Base-by-base conservation (phyloP, 2,329 filamentous ascomycete genomes). In the Pezicula carpinea region DNA sequence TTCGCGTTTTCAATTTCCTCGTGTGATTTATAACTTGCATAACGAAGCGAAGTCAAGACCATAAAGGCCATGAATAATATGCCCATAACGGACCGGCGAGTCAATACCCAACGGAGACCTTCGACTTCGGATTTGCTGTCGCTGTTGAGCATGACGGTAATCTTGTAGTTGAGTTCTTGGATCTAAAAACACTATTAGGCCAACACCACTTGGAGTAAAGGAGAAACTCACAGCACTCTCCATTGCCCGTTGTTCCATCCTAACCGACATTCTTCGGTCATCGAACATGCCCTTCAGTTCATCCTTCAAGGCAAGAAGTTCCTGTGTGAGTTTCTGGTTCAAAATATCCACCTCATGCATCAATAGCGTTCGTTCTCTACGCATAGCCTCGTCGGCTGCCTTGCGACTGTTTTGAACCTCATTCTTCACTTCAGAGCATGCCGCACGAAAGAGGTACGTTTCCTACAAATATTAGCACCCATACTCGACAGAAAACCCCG, bases 281-380 rank as follows among this genome's bases (percentile, higher is more conserved):
- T 97, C 92, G 65, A 97, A 96, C 77, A 96, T 86, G 48, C 89
- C 92, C 64, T 91, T 89, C n/a, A 97, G 77, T 46, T 91, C 89
- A 63, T 99, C 92, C 59, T 89, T 93, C 49, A 97, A 72, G 29
- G 80, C 85, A 46, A 83, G 70, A 21, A 91, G 75, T 64, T 97
- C 91, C 66, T 96, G 91, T 29, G 83, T 87, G 49, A 96, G 73
- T 40, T 84, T 80, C 70, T 97, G 93, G 46, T 80, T 83, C 46
- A 96, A 66, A 15, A 96, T 95, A 65, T 99, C 93, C n/a, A 91
- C 83, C 65, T 97, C 93, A 64, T 96, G 91, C 70, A 96, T 90
- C 54, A 99, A 68, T 41, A 91, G 82, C 4, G 86, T 89, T 34
- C 93, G 77, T 63, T 96, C 87, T 54, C 89, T 84, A 31, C 91